Percentiles rank a stretch among this genome's conserved stretches.
Conservation (phyloP, 352 stramenopile species). For the Nothophytophthora sp. region DNA sequence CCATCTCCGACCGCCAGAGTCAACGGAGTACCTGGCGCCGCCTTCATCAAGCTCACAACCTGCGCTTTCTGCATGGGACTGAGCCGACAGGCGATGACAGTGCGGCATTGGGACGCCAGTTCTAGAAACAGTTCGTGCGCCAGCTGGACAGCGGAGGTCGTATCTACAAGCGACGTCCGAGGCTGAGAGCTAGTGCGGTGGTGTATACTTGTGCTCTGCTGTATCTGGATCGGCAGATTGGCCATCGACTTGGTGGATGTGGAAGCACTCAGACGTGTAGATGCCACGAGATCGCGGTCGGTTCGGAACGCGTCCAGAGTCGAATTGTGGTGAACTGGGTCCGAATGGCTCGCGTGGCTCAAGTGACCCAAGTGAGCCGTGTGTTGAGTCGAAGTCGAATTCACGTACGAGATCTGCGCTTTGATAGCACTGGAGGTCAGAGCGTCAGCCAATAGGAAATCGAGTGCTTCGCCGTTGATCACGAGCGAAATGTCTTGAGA, state of each 20-base stretch:
- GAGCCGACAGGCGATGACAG: constrained; percentile 86
- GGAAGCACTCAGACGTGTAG: constrained; percentile 29
- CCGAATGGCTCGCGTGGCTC: constrained; percentile 5
- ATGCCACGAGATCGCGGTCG: constrained; percentile 6
- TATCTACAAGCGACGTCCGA: constrained; percentile 29
- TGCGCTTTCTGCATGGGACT: constrained; percentile 93
- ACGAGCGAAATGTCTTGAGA: constrained; percentile 79
- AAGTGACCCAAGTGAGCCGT: constrained; percentile 13
- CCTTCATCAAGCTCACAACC: constrained; percentile 94
- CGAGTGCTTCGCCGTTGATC: constrained; percentile 82
- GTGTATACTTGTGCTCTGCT: neutral
- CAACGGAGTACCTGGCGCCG: constrained; percentile 58
- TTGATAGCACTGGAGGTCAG: constrained; percentile 16
- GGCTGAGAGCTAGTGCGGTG: constrained; percentile 1
- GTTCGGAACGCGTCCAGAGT: constrained; percentile 8
- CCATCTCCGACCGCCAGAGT: constrained; percentile 98
- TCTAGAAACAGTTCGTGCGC: constrained; percentile 79
- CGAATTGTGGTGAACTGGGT: constrained; percentile 1
- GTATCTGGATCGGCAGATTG: constrained; percentile 32
- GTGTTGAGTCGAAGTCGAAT: constrained; percentile 24
- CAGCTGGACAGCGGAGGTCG: constrained; percentile 17
- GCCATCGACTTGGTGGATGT: constrained; percentile 55
- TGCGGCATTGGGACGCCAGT: constrained; percentile 82
- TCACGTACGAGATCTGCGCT: constrained; percentile 13
- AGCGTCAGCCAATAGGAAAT: constrained; percentile 61